A percentile compares a stretch with the other conserved stretches of the same genome.
Conservation (phyloP, 129 eudicot species). For the Erigeron canadensis region DNA sequence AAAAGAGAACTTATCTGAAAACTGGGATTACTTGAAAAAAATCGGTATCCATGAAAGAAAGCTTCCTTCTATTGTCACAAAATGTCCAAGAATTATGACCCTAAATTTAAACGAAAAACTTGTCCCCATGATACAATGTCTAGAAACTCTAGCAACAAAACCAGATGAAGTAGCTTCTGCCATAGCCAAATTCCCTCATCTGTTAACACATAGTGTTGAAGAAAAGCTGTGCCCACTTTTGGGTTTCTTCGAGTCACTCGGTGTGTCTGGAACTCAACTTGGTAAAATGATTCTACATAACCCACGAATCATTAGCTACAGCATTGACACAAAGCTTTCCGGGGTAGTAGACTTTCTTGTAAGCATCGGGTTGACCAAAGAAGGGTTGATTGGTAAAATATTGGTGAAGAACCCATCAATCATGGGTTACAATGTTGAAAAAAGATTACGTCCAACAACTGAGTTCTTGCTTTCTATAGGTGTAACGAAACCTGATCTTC, state of each 20-base stretch:
- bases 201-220: conserved; percentile 79
- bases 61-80: conserved; percentile 70
- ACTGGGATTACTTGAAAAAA: conserved; percentile 80
- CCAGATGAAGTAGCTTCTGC: conserved; percentile 83
- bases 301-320: conserved; percentile 88
- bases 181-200: conserved; percentile 81
- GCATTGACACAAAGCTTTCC: conserved; percentile 82
- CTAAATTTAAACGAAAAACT: conserved; percentile 74
- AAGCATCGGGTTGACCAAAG: conserved; percentile 62
- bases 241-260: conserved; percentile 86
- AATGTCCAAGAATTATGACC: conserved; percentile 84
- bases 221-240: conserved; percentile 90
- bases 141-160: conserved; percentile 63
- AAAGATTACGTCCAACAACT: conserved; percentile 74
- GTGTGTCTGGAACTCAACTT: conserved; percentile 75
- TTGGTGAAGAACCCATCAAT: conserved; percentile 78
- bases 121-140: conserved; percentile 84
- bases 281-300: conserved; percentile 80
- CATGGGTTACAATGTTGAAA: conserved; percentile 88
- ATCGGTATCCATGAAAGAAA: conserved; percentile 88
- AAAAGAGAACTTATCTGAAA: conserved; percentile 64
- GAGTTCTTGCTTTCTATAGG: conserved; percentile 75
- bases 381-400: conserved; percentile 72
- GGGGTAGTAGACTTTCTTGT: conserved; percentile 77
- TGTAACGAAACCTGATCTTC: conserved; percentile 64